Base-by-base conservation (phyloP, 1,284 basidiomycete genomes). In the Apiotrichum porosum region DNA sequence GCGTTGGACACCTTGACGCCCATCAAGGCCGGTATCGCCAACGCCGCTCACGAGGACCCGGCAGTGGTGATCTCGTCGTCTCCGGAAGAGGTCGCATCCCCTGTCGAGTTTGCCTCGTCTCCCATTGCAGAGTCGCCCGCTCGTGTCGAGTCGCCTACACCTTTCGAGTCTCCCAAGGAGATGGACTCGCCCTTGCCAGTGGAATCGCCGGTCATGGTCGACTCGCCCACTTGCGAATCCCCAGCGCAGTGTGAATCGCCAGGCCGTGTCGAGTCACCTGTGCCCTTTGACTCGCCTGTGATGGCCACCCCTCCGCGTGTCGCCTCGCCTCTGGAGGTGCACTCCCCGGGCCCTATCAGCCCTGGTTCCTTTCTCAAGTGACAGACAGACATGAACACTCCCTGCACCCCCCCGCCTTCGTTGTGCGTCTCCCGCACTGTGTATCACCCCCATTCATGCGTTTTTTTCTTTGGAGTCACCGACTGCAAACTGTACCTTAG, bases 171-270 rank as follows among this genome's bases (percentile, higher is more conserved):
- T 9, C 47, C 47, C 6, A 28, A 26, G n/a, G 32, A 37, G 33
- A 30, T 38, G 2, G 32, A 47, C 15, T 52, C 50, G 2, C 50
- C 50, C 10, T 23, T 31, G 1, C 40, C 23, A 17, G 34, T 31
- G 13, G 40, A 42, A 2, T 46, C 49, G 19, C 44, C 49, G 6
- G 34, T 37, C n/a, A 9, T 18, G 3, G 31, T 31, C 22, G 44
- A 35, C 21, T 47, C 45, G 18, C 45, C 36, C 12, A 13, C 18
- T 19, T 37, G 19, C 36, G 36, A 37, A 2, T 23, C 21, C 9
- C 36, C 45, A 6, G 37, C 32, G 3, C 24, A 36, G 40, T 38
- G 28, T 6, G 44, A 43, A 8, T 49, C 51, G 14, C 47, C 51
- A 0, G 26, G 32, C 8, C 32, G 24, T 22, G 34, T 35, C 36